A percentile compares a stretch with the other conserved stretches of the same genome.
Conservation (phyloP, 2,329 filamentous ascomycete genomes). For the Xylaria sp. region DNA sequence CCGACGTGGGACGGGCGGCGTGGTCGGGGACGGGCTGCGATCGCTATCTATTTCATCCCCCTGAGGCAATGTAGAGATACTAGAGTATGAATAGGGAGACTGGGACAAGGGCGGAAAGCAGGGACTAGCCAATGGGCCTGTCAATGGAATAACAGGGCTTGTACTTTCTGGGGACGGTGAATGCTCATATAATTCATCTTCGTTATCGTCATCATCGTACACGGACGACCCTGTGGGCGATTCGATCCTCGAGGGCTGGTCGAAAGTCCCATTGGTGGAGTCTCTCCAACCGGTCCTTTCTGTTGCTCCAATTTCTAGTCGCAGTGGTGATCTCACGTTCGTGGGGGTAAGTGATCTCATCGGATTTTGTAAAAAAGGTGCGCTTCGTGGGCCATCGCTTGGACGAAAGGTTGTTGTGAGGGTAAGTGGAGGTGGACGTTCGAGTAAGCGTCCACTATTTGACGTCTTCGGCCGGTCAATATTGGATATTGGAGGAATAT, state of each 20-base stretch:
- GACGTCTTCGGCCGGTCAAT: slow-evolving; percentile 34
- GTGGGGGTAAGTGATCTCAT: slow-evolving; percentile 17
- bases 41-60: slow-evolving; percentile 18
- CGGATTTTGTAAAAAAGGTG: slow-evolving; percentile 23
- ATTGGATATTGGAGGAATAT: not conserved
- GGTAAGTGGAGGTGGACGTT: slow-evolving; percentile 28
- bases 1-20: slow-evolving; percentile 21
- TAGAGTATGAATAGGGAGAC: slow-evolving; percentile 5
- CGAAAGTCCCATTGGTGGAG: not conserved
- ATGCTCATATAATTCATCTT: slow-evolving; percentile 22
- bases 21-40: slow-evolving; percentile 6
- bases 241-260: not conserved
- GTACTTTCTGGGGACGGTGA: slow-evolving; percentile 35
- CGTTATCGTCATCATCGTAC: slow-evolving; percentile 26
- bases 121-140: slow-evolving; percentile 37
- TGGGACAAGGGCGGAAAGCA: slow-evolving; percentile 28
- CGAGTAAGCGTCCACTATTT: slow-evolving; percentile 22
- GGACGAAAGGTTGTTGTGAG: slow-evolving; percentile 19
- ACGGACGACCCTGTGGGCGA: slow-evolving; percentile 32
- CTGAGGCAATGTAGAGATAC: slow-evolving; percentile 10
- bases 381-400: slow-evolving; percentile 24
- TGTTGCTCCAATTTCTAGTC: not conserved
- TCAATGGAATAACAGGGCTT: slow-evolving; percentile 36
- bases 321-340: slow-evolving; percentile 13
- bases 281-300: not conserved